Percentiles rank a stretch among this genome's conserved stretches.
These are phyloP conservation scores for Penicillium fimorum DNA, from an alignment of 495 filamentous ascomycete genomes.

Conservation along the genomic window DNA sequence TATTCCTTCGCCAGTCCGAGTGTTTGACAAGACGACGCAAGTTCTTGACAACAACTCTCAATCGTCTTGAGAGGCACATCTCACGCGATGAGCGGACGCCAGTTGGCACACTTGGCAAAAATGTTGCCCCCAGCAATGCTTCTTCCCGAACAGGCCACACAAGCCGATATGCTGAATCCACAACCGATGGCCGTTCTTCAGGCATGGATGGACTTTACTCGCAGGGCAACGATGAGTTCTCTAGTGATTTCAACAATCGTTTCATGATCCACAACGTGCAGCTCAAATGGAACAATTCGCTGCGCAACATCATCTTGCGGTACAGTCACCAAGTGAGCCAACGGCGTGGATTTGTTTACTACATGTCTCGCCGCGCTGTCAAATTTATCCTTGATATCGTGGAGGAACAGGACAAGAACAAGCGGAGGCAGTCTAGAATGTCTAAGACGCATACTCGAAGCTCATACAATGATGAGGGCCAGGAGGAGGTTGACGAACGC, in stretches of 20 bases:
- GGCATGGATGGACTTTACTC: slow-evolving; percentile 43
- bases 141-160: slow-evolving; percentile 42
- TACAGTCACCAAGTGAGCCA: slow-evolving; percentile 98
- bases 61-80: slow-evolving; percentile 60
- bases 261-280: slow-evolving; percentile 98
- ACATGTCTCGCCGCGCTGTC: slow-evolving; percentile 90
- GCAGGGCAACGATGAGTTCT: slow-evolving; percentile 58
- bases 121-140: slow-evolving; percentile 43
- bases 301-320: slow-evolving; percentile 92
- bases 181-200: slow-evolving; percentile 39
- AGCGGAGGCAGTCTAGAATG: slow-evolving; percentile 45
- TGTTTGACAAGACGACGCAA: slow-evolving; percentile 69
- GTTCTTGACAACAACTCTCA: slow-evolving; percentile 74
- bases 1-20: slow-evolving; percentile 65
- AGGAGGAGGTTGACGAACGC: slow-evolving; percentile 72
- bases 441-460: slow-evolving; percentile 27
- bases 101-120: slow-evolving; percentile 30
- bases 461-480: slow-evolving; percentile 56
- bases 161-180: slow-evolving; percentile 48
- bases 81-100: slow-evolving; percentile 35
- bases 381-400: slow-evolving; percentile 98
- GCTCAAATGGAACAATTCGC: slow-evolving; percentile 95
- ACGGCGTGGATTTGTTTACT: slow-evolving; percentile 94
- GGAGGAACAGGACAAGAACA: slow-evolving; percentile 77
- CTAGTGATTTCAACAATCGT: slow-evolving; percentile 94